A percentile compares a stretch with the other conserved stretches of the same genome.
Conservation (phyloP, 352 stramenopile genomes). For the Paralagenidium karlingii region DNA sequence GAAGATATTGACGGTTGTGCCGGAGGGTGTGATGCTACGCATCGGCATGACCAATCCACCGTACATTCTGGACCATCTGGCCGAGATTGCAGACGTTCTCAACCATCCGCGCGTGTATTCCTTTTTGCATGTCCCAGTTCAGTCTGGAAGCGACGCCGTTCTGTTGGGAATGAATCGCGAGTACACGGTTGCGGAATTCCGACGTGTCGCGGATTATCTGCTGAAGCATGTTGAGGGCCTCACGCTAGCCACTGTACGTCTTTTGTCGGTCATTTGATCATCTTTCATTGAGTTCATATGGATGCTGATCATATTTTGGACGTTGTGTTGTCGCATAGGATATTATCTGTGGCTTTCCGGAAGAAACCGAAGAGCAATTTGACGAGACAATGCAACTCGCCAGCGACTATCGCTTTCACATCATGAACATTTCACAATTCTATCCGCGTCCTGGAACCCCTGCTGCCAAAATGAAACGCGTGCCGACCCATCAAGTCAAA, state of each 20-base stretch:
- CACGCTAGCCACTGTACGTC: conserved; percentile 83
- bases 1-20: conserved; percentile 48
- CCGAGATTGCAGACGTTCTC: conserved; percentile 67
- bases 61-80: conserved; percentile 83
- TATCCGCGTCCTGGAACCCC: conserved; percentile 86
- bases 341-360: conserved; percentile 89
- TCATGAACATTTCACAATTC: conserved; percentile 92
- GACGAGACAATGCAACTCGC: conserved; percentile 80
- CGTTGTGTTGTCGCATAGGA: no score
- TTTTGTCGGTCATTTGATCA: no score
- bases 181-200: conserved; percentile 81
- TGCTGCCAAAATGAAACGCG: conserved; percentile 82
- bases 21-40: conserved; percentile 75
- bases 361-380: conserved; percentile 84
- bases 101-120: conserved; percentile 76
- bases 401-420: conserved; percentile 79
- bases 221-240: conserved; percentile 59
- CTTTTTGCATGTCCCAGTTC: conserved; percentile 88
- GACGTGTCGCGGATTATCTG: conserved; percentile 58
- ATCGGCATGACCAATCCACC: conserved; percentile 91
- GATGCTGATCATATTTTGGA: no score
- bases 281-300: no score
- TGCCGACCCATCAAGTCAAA: conserved; percentile 83
- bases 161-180: conserved; percentile 86
- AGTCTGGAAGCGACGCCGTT: conserved; percentile 79